Conservation (phyloP, 2,329 filamentous ascomycete genomes). For the Aspergillus novoparasiticus region DNA sequence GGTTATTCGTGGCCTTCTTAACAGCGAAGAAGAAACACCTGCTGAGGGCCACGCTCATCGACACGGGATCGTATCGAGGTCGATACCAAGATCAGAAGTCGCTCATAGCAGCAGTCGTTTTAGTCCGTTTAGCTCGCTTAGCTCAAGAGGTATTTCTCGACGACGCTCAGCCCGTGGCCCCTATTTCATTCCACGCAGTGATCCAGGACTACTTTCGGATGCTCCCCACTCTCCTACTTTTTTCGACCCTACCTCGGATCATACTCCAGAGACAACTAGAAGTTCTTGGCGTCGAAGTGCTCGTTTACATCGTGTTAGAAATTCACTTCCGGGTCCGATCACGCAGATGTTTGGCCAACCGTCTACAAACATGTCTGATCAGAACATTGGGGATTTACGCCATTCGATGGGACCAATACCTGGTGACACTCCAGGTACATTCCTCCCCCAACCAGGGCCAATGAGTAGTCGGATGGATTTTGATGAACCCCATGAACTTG, state of each 20-base stretch:
- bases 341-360: slow-evolving; percentile 48
- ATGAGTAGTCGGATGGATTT: slow-evolving; percentile 47
- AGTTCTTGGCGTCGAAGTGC: slow-evolving; percentile 43
- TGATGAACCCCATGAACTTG: slow-evolving; percentile 44
- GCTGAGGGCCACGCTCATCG: slow-evolving; percentile 50
- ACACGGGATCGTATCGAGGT: slow-evolving; percentile 44
- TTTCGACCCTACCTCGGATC: slow-evolving; percentile 29
- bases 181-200: slow-evolving; percentile 43
- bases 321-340: slow-evolving; percentile 47
- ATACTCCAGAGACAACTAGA: slow-evolving; percentile 31
- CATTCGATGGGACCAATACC: slow-evolving; percentile 31
- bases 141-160: slow-evolving; percentile 42
- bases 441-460: slow-evolving; percentile 38
- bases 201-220: slow-evolving; percentile 35
- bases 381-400: slow-evolving; percentile 29
- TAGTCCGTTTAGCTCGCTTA: slow-evolving; percentile 43
- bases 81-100: slow-evolving; percentile 37
- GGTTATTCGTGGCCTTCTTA: slow-evolving; percentile 47
- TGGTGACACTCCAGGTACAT: slow-evolving; percentile 35
- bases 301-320: slow-evolving; percentile 45
- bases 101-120: slow-evolving; percentile 39
- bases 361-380: slow-evolving; percentile 26
- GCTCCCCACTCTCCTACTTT: slow-evolving; percentile 28
- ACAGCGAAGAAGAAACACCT: slow-evolving; percentile 49
- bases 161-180: slow-evolving; percentile 43